Percentiles rank a stretch among this genome's conserved stretches.
Evolutionary conservation across 192 early-diverging fungal species (phyloP).

Genomic region (Spinellus fusiger): DNA sequence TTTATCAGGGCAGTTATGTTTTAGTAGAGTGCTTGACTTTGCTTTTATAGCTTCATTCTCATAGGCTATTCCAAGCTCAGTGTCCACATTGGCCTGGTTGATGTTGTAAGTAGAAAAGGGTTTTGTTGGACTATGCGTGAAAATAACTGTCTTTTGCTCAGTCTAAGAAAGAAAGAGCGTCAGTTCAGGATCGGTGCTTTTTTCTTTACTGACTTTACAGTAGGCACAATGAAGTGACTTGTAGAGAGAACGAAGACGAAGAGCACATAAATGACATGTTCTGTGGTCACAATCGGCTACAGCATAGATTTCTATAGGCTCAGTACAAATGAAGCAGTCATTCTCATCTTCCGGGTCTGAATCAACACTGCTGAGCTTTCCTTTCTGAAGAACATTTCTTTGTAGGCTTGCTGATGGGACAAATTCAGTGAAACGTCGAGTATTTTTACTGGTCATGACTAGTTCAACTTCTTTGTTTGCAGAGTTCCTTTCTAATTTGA

Average conservation of each 20-base stretch:
- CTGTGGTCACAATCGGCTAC: constrained; percentile 87
- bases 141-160: constrained; percentile 70
- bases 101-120: constrained; percentile 44
- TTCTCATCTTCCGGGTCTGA: constrained; percentile 34
- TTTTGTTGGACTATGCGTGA: constrained; percentile 60
- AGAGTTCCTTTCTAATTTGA: too few species aligned
- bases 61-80: constrained; percentile 69
- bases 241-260: constrained; percentile 85
- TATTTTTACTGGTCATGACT: too few species aligned
- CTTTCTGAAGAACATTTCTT: not conserved
- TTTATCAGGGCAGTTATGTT: constrained; percentile 84
- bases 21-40: constrained; percentile 62
- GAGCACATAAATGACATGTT: constrained; percentile 85
- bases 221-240: constrained; percentile 79
- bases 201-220: constrained; percentile 70
- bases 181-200: too few species aligned
- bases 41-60: constrained; percentile 71
- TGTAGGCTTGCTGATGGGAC: too few species aligned
- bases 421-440: too few species aligned
- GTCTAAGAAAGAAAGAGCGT: constrained; percentile 40
- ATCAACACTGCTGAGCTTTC: not conserved
- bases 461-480: too few species aligned
- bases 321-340: constrained; percentile 87
- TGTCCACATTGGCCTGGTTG: constrained; percentile 48
- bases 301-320: constrained; percentile 72